A percentile compares a stretch with the other conserved stretches of the same genome.
Conservation (phyloP, 2,329 filamentous ascomycete species). For the Setomelanomma holmii region DNA sequence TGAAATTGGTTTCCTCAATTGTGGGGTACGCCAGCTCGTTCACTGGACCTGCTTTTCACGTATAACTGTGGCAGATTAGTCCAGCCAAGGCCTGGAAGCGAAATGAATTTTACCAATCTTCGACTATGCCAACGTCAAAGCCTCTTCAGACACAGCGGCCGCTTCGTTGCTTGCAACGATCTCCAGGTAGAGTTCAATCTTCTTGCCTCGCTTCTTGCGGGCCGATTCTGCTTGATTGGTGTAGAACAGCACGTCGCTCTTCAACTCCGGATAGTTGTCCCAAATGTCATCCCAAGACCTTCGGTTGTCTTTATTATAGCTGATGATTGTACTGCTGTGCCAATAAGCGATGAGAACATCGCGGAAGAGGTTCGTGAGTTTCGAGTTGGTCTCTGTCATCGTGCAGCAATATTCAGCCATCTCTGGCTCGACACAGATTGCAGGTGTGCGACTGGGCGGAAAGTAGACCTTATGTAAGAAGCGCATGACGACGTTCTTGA, state of each 20-base stretch:
- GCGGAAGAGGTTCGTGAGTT: neutral
- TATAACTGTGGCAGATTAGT: too few relatives aligned
- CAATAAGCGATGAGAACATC: neutral
- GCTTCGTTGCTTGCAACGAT: too few relatives aligned
- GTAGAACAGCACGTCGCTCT: neutral
- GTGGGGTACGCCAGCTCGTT: too few relatives aligned
- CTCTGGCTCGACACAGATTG: neutral
- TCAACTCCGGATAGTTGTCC: neutral
- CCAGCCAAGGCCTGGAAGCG: too few relatives aligned
- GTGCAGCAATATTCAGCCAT: neutral
- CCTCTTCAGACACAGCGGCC: too few relatives aligned
- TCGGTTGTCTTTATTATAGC: neutral
- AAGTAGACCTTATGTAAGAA: neutral
- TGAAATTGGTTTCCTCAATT: too few relatives aligned
- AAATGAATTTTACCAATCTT: too few relatives aligned
- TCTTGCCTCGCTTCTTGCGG: too few relatives aligned
- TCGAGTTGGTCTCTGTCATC: neutral
- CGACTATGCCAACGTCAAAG: too few relatives aligned
- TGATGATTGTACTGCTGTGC: neutral
- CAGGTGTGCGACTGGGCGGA: neutral
- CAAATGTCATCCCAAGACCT: neutral
- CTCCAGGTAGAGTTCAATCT: too few relatives aligned
- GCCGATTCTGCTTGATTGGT: neutral
- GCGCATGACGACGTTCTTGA: constrained; percentile 8
- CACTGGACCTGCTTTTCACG: too few relatives aligned